These are phyloP conservation scores for Platanthera zijinensis DNA, from an alignment of 106 monocot species.

Conservation along the genomic window DNA sequence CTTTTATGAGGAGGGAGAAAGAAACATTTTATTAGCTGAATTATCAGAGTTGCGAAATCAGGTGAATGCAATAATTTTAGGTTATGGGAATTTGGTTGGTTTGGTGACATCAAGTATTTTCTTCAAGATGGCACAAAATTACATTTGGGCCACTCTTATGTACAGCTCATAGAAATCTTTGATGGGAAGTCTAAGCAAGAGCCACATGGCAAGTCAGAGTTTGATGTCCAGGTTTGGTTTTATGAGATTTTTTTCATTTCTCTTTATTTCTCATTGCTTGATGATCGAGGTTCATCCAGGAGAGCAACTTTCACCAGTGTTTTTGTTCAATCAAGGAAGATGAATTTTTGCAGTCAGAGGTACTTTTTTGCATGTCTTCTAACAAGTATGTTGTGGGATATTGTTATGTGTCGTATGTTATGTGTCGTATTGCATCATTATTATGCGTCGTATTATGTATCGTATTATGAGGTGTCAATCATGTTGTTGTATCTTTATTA, in stretches of 20 bases:
- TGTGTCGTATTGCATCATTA: too few relatives aligned
- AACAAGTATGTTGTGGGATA: too few relatives aligned
- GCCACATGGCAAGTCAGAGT: constrained; percentile 13
- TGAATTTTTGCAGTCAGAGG: constrained; percentile 32
- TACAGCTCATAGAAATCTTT: constrained; percentile 59
- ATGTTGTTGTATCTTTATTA: too few relatives aligned
- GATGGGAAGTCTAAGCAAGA: constrained; percentile 37
- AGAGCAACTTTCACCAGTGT: constrained; percentile 9
- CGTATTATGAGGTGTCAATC: too few relatives aligned
- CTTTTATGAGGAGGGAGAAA: constrained; percentile 91
- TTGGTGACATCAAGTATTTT: neutral
- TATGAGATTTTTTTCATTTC: neutral
- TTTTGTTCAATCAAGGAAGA: constrained; percentile 14
- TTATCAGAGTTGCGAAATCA: constrained; percentile 73
- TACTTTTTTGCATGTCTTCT: constrained; percentile 6
- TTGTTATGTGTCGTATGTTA: too few relatives aligned
- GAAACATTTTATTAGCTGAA: constrained; percentile 63
- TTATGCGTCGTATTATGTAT: too few relatives aligned
- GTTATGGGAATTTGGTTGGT: neutral
- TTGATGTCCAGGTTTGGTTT: constrained; percentile 25
- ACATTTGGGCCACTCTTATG: neutral
- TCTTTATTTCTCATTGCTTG: neutral
- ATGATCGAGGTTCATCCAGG: constrained; percentile 19
- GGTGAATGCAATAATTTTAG: constrained; percentile 24
- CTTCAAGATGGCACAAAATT: neutral